phyloP scores from a whole-genome alignment of 495 filamentous ascomycete species.

The Penicillium odoratum region DNA sequence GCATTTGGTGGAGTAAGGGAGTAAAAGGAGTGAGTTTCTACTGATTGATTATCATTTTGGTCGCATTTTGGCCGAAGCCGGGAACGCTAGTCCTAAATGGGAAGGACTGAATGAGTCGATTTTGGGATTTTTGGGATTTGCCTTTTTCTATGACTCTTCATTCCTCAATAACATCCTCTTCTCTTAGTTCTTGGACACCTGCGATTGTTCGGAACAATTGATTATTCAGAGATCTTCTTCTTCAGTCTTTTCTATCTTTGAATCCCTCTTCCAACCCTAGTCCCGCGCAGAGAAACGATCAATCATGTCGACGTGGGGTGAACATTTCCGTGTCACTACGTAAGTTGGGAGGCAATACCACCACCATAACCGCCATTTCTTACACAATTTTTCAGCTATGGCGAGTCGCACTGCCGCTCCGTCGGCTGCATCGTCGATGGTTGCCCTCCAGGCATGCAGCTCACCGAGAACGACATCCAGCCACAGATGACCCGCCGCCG shows the following conservation, averaged over 20 bases:
- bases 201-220: not conserved
- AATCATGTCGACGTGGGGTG: constrained; percentile 87
- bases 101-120: constrained; percentile 31
- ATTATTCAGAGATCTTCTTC: not conserved
- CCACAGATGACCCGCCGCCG: constrained; percentile 89
- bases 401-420: constrained; percentile 88
- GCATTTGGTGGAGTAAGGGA: constrained; percentile 24
- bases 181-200: not conserved
- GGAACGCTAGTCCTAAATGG: constrained; percentile 34
- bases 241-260: not conserved
- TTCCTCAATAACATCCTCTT: not conserved
- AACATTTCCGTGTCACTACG: constrained; percentile 83
- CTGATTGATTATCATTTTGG: constrained; percentile 9
- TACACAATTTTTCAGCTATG: constrained; percentile 59
- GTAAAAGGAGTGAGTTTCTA: not conserved
- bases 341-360: constrained; percentile 42
- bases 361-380: not conserved
- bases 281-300: not conserved
- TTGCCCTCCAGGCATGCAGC: constrained; percentile 82
- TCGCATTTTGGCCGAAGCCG: constrained; percentile 28
- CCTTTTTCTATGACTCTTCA: not conserved
- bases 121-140: constrained; percentile 18
- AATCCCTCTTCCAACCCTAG: not conserved
- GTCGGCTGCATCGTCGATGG: constrained; percentile 90
- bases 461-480: constrained; percentile 90